A percentile compares a stretch with the other conserved stretches of the same genome.
Conservation (phyloP, 257 asterid genomes). For the Anisodus tanguticus region DNA sequence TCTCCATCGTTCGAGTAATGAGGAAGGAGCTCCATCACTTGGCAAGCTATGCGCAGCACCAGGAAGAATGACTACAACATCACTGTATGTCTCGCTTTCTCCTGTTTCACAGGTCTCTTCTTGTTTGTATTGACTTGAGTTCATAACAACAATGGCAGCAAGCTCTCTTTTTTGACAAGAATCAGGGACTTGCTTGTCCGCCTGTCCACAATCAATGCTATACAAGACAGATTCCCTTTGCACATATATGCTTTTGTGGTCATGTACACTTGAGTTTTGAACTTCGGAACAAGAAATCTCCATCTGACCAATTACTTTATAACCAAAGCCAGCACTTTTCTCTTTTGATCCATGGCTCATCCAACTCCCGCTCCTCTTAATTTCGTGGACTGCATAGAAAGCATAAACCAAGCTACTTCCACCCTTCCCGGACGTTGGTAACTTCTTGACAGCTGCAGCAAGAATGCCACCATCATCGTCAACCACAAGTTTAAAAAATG, state of each 20-base stretch:
- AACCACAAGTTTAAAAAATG: conserved; percentile 77
- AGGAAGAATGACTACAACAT: conserved; percentile 70
- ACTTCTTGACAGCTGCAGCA: conserved; percentile 68
- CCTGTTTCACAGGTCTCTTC: conserved; percentile 29
- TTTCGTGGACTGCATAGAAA: conserved; percentile 80
- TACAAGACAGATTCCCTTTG: conserved; percentile 68
- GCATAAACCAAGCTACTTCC: conserved; percentile 60
- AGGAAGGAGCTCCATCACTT: conserved; percentile 66
- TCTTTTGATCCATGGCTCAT: conserved; percentile 72
- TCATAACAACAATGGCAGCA: conserved; percentile 67
- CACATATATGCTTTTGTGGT: conserved; percentile 33
- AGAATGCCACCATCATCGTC: conserved; percentile 74
- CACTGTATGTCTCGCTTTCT: conserved; percentile 27
- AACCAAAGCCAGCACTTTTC: conserved; percentile 61
- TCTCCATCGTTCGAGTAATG: conserved; percentile 78
- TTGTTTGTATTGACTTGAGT: conserved; percentile 36
- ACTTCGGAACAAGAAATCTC: conserved; percentile 51
- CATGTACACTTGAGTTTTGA: conserved; percentile 34
- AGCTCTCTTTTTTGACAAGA: conserved; percentile 61
- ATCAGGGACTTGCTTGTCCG: conserved; percentile 53
- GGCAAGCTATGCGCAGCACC: conserved; percentile 76
- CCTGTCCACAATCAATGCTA: conserved; percentile 53
- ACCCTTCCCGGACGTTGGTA: conserved; percentile 53
- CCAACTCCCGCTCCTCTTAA: conserved; percentile 77
- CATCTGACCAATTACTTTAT: conserved; percentile 73